Conservation (phyloP, 495 filamentous ascomycete species). For the Hamigera avellanea region DNA sequence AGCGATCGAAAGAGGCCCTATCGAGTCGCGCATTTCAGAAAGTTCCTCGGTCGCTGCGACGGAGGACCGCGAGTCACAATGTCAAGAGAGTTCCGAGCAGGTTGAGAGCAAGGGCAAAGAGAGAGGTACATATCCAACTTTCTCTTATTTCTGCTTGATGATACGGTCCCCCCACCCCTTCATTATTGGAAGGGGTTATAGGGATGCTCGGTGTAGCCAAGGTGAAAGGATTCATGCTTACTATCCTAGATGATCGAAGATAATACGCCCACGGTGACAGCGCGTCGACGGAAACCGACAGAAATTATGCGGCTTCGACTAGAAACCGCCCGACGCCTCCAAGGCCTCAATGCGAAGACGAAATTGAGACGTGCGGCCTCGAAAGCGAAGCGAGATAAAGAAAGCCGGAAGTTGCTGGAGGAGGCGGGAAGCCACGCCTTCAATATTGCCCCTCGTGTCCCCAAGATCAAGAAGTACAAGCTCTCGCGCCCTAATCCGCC, state of each 20-base stretch:
- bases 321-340: slow-evolving; percentile 67
- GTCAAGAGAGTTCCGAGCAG: slow-evolving; percentile 79
- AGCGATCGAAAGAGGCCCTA: slow-evolving; percentile 52
- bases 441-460: slow-evolving; percentile 38
- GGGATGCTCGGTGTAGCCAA: too few species aligned
- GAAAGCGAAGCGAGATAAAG: slow-evolving; percentile 22
- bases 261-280: slow-evolving; percentile 76
- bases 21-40: slow-evolving; percentile 76
- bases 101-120: slow-evolving; percentile 54
- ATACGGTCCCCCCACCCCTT: too few species aligned
- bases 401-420: slow-evolving; percentile 20
- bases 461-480: slow-evolving; percentile 59
- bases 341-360: slow-evolving; percentile 45
- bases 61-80: slow-evolving; percentile 91
- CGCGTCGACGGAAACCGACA: slow-evolving; percentile 58
- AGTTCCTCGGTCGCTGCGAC: slow-evolving; percentile 70
- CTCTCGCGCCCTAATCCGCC: slow-evolving; percentile 55
- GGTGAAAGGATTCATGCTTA: background rate
- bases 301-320: slow-evolving; percentile 64
- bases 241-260: slow-evolving; percentile 63
- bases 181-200: too few species aligned
- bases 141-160: too few species aligned
- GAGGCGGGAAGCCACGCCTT: slow-evolving; percentile 23
- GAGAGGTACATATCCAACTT: slow-evolving; percentile 45
- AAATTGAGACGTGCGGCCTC: slow-evolving; percentile 35